Base-by-base conservation (phyloP, 139 green algal genomes). In the Zygnema cylindricum region DNA sequence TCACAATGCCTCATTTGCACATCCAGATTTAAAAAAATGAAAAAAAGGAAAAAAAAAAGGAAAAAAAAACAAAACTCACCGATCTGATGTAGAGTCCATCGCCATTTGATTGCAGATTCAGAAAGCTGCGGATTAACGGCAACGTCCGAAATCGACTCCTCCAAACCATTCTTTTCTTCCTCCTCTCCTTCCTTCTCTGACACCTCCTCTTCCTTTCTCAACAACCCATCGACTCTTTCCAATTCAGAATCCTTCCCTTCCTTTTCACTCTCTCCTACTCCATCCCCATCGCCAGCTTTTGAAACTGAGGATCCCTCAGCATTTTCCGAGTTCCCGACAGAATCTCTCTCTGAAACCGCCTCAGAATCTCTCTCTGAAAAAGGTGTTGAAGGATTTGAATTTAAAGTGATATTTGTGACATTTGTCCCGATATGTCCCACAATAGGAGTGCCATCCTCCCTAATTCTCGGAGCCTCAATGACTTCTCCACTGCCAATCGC, bases 21-120 rank as follows among this genome's bases (percentile, higher is more conserved):
- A 7, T 16, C 49, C 16, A 16, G 49, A n/a, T n/a, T n/a, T n/a
- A n/a, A n/a, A n/a, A n/a, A n/a, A n/a, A n/a, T n/a, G n/a, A 63
- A 63, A 63, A 16, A 63, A 63, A 63, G 49, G 16, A 7, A 79
- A 43, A 16, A 41, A 43, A 16, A 79, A 11, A n/a, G 3, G 71
- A 79, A 79, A 43, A 16, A 41, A 43, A 43, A 79, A 16, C 7
- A 43, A 16, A n/a, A 39, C 77, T 84, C 43, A 86, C 40, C 86
- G n/a, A 91, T 91, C 42, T 89, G 86, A 39, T 91, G 86, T n/a
- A 91, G 71, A 35, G 41, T 77, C 82, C n/a, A 69, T 0, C 79
- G 86, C 86, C 86, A 91, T 41, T 84, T 36, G 25, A 3, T 11
- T 57, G 81, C 33, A 23, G 32, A 25, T 39, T 91, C 86, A 63